Evolutionary conservation across 1,284 basidiomycete genomes (phyloP).

Genomic region (Cryptococcus amylolentus): DNA sequence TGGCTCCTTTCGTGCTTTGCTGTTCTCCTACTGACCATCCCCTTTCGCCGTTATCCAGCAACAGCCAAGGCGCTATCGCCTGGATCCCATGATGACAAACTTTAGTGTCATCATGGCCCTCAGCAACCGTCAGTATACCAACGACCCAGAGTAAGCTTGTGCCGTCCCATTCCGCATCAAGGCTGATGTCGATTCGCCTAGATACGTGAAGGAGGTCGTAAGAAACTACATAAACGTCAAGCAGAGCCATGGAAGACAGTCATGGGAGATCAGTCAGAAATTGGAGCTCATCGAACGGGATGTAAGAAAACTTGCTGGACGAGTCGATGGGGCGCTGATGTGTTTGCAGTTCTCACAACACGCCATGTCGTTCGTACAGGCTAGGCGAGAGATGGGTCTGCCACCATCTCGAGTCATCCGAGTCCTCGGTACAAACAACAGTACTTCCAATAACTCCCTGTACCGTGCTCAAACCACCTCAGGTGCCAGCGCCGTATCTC

Average conservation of each 20-base stretch:
- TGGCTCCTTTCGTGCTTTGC: too few relatives aligned
- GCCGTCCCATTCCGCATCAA: background rate
- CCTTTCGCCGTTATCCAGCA: too few relatives aligned
- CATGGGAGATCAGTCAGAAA: conserved; percentile 29
- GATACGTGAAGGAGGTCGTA: conserved; percentile 34
- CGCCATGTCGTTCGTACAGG: conserved; percentile 20
- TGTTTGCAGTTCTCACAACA: conserved; percentile 16
- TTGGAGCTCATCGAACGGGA: conserved; percentile 31
- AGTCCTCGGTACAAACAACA: background rate
- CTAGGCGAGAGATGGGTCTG: conserved; percentile 19
- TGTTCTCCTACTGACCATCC: too few relatives aligned
- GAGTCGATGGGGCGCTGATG: background rate
- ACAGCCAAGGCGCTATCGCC: background rate
- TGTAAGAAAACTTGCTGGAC: conserved; percentile 17
- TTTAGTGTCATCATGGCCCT: conserved; percentile 7
- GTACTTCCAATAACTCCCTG: background rate
- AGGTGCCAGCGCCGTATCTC: background rate
- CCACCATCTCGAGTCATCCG: conserved; percentile 19
- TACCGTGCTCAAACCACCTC: background rate
- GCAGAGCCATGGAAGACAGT: conserved; percentile 22
- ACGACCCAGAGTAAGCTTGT: conserved; percentile 17
- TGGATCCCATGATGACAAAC: conserved; percentile 9
- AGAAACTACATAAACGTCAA: conserved; percentile 32
- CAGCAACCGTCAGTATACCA: conserved; percentile 1
- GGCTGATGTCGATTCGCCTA: background rate